Percentiles rank a stretch among this genome's conserved stretches.
Conservation (phyloP, 345 rosid genomes). For the Erucastrum elatum region DNA sequence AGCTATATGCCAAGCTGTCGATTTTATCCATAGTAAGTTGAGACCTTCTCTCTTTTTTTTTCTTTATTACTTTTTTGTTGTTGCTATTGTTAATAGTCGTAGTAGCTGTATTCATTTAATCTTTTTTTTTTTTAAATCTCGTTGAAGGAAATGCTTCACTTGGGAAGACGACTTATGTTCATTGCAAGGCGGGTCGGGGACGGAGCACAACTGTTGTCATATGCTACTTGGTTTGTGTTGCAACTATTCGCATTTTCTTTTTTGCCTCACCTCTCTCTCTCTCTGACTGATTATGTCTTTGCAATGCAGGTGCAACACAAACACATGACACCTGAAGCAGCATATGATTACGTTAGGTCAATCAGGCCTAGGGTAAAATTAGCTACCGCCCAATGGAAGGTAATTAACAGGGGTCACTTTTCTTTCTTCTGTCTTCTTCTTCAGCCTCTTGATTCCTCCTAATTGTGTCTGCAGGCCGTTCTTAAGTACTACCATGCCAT, state of each 20-base stretch:
- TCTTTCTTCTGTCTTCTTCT: background rate
- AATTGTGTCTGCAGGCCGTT: slow-evolving; percentile 64
- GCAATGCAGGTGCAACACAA: slow-evolving; percentile 65
- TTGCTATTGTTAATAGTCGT: background rate
- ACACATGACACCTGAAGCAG: slow-evolving; percentile 83
- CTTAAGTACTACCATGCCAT: slow-evolving; percentile 62
- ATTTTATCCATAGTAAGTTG: slow-evolving; percentile 70
- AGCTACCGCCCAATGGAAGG: slow-evolving; percentile 92
- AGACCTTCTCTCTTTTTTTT: background rate
- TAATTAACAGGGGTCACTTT: slow-evolving; percentile 28
- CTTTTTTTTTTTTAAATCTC: background rate
- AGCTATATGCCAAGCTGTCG: slow-evolving; percentile 81
- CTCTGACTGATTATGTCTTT: slow-evolving; percentile 15
- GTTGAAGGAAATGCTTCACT: slow-evolving; percentile 59
- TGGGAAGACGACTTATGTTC: slow-evolving; percentile 39
- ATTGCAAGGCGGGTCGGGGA: slow-evolving; percentile 85
- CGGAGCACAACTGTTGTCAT: slow-evolving; percentile 93
- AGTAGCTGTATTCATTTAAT: background rate
- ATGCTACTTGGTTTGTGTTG: slow-evolving; percentile 76
- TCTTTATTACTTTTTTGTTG: background rate
- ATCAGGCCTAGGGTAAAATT: slow-evolving; percentile 88
- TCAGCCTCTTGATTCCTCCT: background rate
- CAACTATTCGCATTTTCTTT: background rate
- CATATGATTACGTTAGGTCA: slow-evolving; percentile 74
- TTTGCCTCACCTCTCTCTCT: background rate